Conservation (phyloP, 1,139 yeast genomes). For the Candida tropicalis region DNA sequence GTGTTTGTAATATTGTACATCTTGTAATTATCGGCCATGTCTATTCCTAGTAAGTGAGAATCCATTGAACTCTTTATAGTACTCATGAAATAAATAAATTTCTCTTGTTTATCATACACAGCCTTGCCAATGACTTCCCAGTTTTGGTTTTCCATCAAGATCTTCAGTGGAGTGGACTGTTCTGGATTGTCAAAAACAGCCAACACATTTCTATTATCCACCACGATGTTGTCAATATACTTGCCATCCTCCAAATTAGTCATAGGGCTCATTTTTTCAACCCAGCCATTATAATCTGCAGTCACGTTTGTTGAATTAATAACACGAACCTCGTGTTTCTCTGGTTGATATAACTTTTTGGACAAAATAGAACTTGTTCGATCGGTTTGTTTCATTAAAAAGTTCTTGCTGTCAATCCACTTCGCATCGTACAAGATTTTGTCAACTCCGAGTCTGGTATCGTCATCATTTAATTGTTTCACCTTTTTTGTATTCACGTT, state of each 20-base stretch:
- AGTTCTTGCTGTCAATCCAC: constrained; percentile 63
- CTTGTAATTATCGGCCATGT: constrained; percentile 19
- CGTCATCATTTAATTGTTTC: constrained; percentile 25
- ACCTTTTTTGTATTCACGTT: constrained; percentile 29
- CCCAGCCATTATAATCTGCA: constrained; percentile 58
- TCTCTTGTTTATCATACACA: constrained; percentile 54
- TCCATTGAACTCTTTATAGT: constrained; percentile 47
- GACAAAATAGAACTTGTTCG: constrained; percentile 65
- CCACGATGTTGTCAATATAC: constrained; percentile 75
- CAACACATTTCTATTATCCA: constrained; percentile 63
- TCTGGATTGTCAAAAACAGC: constrained; percentile 58
- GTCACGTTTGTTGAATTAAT: constrained; percentile 37
- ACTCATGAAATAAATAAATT: constrained; percentile 63
- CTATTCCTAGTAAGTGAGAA: constrained; percentile 32
- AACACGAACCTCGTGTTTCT: constrained; percentile 15
- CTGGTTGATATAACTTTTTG: constrained; percentile 51
- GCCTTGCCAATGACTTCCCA: constrained; percentile 26
- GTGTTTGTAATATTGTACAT: constrained; percentile 25
- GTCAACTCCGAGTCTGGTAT: constrained; percentile 45
- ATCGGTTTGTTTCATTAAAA: constrained; percentile 70
- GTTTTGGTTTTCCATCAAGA: constrained; percentile 53
- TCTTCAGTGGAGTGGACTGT: constrained; percentile 35
- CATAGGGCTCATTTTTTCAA: constrained; percentile 44
- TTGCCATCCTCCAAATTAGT: constrained; percentile 43
- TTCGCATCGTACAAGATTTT: constrained; percentile 66